Conservation (phyloP, 2,329 filamentous ascomycete species). For the Myriosclerotinia curreyana region DNA sequence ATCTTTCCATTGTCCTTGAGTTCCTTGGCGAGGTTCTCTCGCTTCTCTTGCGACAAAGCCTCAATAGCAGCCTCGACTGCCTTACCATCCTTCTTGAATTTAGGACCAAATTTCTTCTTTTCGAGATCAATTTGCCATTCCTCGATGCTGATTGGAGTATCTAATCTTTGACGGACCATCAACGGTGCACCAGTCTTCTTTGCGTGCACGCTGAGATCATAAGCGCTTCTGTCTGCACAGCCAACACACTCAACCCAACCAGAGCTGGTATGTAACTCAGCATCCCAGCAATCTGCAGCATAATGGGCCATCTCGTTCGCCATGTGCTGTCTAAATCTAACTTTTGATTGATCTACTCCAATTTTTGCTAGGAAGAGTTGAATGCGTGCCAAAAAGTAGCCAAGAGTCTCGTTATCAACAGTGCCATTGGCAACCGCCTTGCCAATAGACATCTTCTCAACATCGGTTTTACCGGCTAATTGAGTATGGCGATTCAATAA, state of each 20-base stretch:
- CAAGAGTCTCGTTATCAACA: constrained; percentile 96
- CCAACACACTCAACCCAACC: constrained; percentile 99
- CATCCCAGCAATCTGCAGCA: constrained; percentile 96
- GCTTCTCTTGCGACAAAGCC: constrained; percentile 67
- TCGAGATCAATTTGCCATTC: constrained; percentile 86
- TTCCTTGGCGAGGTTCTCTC: constrained; percentile 73
- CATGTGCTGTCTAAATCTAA: constrained; percentile 98
- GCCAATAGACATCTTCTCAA: constrained; percentile 73
- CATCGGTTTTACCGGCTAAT: constrained; percentile 76
- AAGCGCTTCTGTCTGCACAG: constrained; percentile 92
- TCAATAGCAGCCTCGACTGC: constrained; percentile 76
- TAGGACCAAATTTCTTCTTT: constrained; percentile 93
- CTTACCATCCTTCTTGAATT: constrained; percentile 93
- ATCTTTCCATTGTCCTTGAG: constrained; percentile 73
- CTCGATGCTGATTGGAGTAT: constrained; percentile 74
- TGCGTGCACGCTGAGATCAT: constrained; percentile 87
- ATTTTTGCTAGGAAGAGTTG: constrained; percentile 86
- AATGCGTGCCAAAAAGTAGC: constrained; percentile 95
- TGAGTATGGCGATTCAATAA: constrained; percentile 85
- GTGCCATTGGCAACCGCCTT: constrained; percentile 78
- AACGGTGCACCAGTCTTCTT: constrained; percentile 88
- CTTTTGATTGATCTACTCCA: constrained; percentile 80
- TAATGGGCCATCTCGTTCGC: constrained; percentile 89
- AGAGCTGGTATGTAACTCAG: constrained; percentile 84
- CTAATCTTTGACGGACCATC: constrained; percentile 76